phyloP scores from a whole-genome alignment of 805 yeast genomes.

The Wickerhamiella domercqiae region DNA sequence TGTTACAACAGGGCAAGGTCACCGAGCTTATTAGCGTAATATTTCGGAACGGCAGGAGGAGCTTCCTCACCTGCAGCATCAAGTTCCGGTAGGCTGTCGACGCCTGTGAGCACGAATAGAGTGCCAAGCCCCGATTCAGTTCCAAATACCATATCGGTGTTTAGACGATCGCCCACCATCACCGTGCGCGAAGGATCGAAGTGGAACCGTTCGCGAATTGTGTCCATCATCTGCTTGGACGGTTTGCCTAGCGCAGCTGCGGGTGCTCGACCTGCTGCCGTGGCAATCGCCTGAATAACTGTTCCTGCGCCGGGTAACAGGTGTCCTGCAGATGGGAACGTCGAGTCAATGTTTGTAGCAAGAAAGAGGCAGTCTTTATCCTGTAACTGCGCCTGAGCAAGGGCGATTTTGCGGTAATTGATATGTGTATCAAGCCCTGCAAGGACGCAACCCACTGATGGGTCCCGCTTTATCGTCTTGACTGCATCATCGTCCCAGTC shows the following conservation, averaged over 20 bases:
- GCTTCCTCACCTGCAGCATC: slow-evolving; percentile 5
- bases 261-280: slow-evolving; percentile 68
- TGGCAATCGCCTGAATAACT: slow-evolving; percentile 59
- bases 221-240: slow-evolving; percentile 73
- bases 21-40: slow-evolving; percentile 58
- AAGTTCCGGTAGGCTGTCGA: slow-evolving; percentile 60
- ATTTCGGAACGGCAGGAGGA: slow-evolving; percentile 41
- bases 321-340: slow-evolving; percentile 78
- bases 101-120: slow-evolving; percentile 77
- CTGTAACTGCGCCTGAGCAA: slow-evolving; percentile 65
- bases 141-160: slow-evolving; percentile 92
- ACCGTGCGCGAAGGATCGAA: slow-evolving; percentile 44
- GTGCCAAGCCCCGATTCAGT: slow-evolving; percentile 76
- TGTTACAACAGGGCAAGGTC: slow-evolving; percentile 40
- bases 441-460: slow-evolving; percentile 69
- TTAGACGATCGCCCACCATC: slow-evolving; percentile 91
- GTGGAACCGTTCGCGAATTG: slow-evolving; percentile 52
- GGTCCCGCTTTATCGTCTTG: slow-evolving; percentile 36
- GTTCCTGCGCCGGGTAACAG: slow-evolving; percentile 94
- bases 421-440: slow-evolving; percentile 69
- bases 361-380: slow-evolving; percentile 55
- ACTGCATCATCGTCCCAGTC: slow-evolving; percentile 35
- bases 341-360: slow-evolving; percentile 91
- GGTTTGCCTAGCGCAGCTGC: slow-evolving; percentile 83
- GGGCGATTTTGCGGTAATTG: slow-evolving; percentile 69